Percentiles rank a stretch among this genome's conserved stretches.
phyloP scores from a whole-genome alignment of 1,139 yeast genomes.

The Debaryomyces sp. region DNA sequence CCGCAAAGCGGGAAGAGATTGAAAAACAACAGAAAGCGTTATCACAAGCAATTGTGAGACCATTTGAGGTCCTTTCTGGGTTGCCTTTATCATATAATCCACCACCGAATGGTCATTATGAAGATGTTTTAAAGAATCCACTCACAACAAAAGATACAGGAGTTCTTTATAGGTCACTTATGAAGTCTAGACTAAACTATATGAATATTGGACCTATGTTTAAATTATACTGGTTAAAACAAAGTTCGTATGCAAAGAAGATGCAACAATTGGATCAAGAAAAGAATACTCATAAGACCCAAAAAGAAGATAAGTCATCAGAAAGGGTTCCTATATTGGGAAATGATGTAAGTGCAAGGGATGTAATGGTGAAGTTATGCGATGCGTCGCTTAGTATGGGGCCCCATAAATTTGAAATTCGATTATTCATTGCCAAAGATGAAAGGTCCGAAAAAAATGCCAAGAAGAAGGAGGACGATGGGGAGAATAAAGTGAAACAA shows the following conservation, averaged over 20 bases:
- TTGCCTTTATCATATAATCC: conserved; percentile 68
- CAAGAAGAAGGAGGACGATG: conserved; percentile 34
- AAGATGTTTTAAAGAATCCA: conserved; percentile 61
- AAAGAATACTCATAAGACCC: conserved; percentile 28
- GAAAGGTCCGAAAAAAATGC: conserved; percentile 49
- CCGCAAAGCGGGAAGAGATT: conserved; percentile 50
- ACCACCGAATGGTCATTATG: conserved; percentile 59
- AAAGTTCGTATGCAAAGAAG: conserved; percentile 51
- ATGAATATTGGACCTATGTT: conserved; percentile 71
- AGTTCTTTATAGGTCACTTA: conserved; percentile 68
- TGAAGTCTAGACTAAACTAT: conserved; percentile 77
- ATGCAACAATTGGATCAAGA: conserved; percentile 33
- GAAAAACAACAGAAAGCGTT: conserved; percentile 50
- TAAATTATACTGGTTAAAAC: conserved; percentile 75
- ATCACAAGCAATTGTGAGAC: conserved; percentile 52
- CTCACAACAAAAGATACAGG: conserved; percentile 74
- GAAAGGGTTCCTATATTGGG: conserved; percentile 47
- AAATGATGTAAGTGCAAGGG: conserved; percentile 63
- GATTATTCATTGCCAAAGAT: conserved; percentile 81
- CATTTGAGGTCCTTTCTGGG: conserved; percentile 67
- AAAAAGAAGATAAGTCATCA: conserved; percentile 25
- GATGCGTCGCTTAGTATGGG: conserved; percentile 77
- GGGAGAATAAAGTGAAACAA: conserved; percentile 28
- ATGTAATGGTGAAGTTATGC: conserved; percentile 85
- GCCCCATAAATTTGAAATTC: conserved; percentile 78